phyloP scores from a whole-genome alignment of 192 early-diverging fungal genomes.

The Umbelopsis sp. region DNA sequence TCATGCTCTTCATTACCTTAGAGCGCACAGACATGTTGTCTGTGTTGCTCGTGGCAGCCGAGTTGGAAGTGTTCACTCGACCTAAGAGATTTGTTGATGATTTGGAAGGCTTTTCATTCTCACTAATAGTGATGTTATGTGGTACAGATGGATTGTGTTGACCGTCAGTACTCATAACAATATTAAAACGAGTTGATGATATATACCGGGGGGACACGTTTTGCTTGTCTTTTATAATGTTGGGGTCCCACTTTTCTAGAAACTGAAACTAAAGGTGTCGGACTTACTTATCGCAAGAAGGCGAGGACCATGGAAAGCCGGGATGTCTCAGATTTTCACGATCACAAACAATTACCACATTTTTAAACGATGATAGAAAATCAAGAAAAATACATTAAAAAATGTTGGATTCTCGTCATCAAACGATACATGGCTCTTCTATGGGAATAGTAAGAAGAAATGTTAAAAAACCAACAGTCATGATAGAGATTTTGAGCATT shows the following conservation, averaged over 20 bases:
- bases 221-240: neutral
- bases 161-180: neutral
- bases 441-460: no score
- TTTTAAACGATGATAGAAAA: neutral
- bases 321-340: slow-evolving; percentile 14
- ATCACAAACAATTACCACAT: neutral
- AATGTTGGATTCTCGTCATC: no score
- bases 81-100: neutral
- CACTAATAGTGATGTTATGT: slow-evolving; percentile 1
- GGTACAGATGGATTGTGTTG: neutral
- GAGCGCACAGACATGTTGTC: slow-evolving; percentile 35
- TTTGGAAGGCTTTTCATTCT: neutral
- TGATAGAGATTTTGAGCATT: no score
- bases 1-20: slow-evolving; percentile 33
- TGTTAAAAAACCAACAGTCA: no score
- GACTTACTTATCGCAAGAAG: neutral
- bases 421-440: no score
- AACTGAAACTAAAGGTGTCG: slow-evolving; percentile 12
- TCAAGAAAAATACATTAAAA: neutral
- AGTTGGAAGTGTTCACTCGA: neutral
- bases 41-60: neutral
- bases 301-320: neutral
- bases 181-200: neutral
- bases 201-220: neutral
- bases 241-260: neutral